Conservation (phyloP, 371 early-diverging fungal species). For the Apophysomyces variabilis region DNA sequence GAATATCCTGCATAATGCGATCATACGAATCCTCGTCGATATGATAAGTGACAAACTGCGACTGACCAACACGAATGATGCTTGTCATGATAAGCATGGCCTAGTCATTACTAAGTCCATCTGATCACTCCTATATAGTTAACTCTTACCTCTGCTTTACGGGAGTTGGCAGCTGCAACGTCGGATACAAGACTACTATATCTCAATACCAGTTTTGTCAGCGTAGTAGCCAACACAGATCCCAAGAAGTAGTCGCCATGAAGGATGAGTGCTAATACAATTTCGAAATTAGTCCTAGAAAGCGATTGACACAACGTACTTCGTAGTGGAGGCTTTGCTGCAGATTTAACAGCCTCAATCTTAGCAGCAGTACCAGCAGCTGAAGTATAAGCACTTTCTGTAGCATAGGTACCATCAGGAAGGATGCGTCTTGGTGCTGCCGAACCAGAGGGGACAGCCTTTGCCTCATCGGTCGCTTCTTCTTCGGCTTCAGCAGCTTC, state of each 20-base stretch:
- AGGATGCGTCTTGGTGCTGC: slow-evolving; percentile 79
- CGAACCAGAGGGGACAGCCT: slow-evolving; percentile 39
- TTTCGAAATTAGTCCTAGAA: background rate
- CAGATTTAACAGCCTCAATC: slow-evolving; percentile 68
- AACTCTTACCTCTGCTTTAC: slow-evolving; percentile 70
- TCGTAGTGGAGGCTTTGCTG: slow-evolving; percentile 78
- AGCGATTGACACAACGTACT: slow-evolving; percentile 24
- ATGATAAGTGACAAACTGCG: slow-evolving; percentile 77
- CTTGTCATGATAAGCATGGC: slow-evolving; percentile 97
- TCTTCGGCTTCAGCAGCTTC: slow-evolving; percentile 63
- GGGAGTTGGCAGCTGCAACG: slow-evolving; percentile 66
- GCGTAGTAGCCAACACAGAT: slow-evolving; percentile 83
- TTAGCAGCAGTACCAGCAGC: slow-evolving; percentile 49
- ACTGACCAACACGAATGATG: slow-evolving; percentile 91
- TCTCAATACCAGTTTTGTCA: slow-evolving; percentile 89
- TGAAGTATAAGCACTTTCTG: slow-evolving; percentile 83
- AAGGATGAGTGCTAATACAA: slow-evolving; percentile 68
- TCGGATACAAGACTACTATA: slow-evolving; percentile 60
- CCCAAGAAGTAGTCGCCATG: slow-evolving; percentile 93
- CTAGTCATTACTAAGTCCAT: slow-evolving; percentile 15
- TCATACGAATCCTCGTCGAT: slow-evolving; percentile 97
- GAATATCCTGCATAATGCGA: slow-evolving; percentile 89
- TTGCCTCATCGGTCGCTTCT: slow-evolving; percentile 39
- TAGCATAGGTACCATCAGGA: slow-evolving; percentile 97
- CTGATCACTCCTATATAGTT: background rate